phyloP scores from a whole-genome alignment of 176 grass and related monocot genomes.

The Thalia dealbata region DNA sequence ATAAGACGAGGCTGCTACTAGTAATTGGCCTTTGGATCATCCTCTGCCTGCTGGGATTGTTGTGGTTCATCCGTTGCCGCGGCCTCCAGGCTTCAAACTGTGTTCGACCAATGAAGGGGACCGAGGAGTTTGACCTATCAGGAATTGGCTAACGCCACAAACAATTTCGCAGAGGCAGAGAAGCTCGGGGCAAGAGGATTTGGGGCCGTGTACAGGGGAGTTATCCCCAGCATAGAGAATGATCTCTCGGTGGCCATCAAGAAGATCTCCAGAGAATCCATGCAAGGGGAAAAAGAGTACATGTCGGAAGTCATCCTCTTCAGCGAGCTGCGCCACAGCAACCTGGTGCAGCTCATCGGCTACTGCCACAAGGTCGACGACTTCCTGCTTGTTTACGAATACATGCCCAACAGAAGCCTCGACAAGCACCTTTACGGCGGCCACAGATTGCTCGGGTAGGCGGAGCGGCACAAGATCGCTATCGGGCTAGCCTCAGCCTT shows the following conservation, averaged over 20 bases:
- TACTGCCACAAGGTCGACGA: not conserved
- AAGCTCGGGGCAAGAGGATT: not conserved
- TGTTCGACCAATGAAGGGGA: no score
- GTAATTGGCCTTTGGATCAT: not conserved
- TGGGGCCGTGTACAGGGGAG: no score
- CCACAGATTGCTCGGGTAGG: no score
- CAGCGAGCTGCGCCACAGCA: not conserved
- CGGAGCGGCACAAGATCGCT: no score
- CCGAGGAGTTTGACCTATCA: not conserved
- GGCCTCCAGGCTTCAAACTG: no score
- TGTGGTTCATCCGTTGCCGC: no score
- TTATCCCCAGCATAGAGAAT: not conserved
- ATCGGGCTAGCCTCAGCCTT: no score
- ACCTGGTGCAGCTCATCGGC: conserved; percentile 3
- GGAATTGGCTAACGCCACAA: not conserved
- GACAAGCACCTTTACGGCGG: no score
- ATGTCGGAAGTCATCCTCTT: no score
- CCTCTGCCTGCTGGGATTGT: no score
- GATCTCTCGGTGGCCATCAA: not conserved
- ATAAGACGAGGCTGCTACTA: not conserved
- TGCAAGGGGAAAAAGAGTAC: not conserved
- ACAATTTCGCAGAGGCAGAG: not conserved
- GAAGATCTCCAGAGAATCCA: not conserved
- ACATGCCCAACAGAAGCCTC: no score
- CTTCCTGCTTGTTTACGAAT: conserved; percentile 3